Conservation (phyloP, 768 basidiomycete species). For the Obba rivulosa region DNA sequence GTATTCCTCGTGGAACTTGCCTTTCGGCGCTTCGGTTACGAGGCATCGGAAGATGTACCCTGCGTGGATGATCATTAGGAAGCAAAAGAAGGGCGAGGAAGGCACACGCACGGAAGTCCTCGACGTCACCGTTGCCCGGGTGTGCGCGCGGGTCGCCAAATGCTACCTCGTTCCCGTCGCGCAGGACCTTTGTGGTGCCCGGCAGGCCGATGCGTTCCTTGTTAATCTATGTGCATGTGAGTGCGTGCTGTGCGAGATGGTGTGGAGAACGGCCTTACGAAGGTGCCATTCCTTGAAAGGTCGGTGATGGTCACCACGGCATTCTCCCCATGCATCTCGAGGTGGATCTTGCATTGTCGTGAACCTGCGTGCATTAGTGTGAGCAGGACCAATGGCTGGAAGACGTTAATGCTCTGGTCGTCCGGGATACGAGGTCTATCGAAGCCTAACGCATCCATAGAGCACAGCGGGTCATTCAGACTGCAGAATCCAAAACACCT, state of each 20-base stretch:
- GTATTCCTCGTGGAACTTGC: constrained; percentile 57
- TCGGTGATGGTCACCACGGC: constrained; percentile 45
- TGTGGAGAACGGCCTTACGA: background rate
- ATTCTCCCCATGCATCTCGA: constrained; percentile 44
- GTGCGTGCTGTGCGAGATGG: background rate
- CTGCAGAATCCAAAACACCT: no score
- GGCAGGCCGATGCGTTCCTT: constrained; percentile 51
- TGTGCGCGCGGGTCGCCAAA: constrained; percentile 59
- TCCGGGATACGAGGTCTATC: no score
- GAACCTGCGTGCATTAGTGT: constrained; percentile 36
- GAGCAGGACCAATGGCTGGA: constrained; percentile 23
- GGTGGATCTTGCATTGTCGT: constrained; percentile 47
- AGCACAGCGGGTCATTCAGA: no score
- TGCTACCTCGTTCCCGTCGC: constrained; percentile 79
- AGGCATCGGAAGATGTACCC: constrained; percentile 69
- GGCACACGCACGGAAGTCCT: constrained; percentile 60
- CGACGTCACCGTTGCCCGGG: constrained; percentile 37
- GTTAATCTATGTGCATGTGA: constrained; percentile 47
- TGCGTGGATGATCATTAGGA: constrained; percentile 18
- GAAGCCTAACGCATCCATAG: no score
- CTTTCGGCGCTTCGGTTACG: constrained; percentile 32
- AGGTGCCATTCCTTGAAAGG: constrained; percentile 45
- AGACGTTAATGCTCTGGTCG: no score
- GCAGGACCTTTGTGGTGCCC: constrained; percentile 46
- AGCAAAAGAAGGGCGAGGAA: background rate